Conservation (phyloP, 345 rosid species). For the Sisymbrium altissimum region DNA sequence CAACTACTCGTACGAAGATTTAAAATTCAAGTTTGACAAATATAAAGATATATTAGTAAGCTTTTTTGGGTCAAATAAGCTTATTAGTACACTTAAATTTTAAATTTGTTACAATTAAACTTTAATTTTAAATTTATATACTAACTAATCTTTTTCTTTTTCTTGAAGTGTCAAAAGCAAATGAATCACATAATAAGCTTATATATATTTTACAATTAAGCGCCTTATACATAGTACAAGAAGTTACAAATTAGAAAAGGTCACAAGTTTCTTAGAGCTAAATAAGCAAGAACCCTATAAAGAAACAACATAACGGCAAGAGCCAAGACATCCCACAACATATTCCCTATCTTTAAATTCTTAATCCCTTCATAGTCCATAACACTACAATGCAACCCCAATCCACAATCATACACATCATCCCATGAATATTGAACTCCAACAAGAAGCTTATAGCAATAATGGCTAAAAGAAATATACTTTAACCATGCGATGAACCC, state of each 20-base stretch:
- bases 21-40: no score
- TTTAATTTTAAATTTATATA: no score
- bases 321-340: slow-evolving; percentile 61
- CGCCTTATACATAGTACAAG: not conserved
- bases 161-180: not conserved
- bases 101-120: no score
- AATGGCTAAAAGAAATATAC: slow-evolving; percentile 77
- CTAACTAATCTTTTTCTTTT: not conserved
- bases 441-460: slow-evolving; percentile 80
- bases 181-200: not conserved
- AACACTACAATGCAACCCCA: slow-evolving; percentile 54
- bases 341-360: slow-evolving; percentile 44
- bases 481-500: slow-evolving; percentile 83
- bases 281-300: slow-evolving; percentile 75
- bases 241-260: not conserved
- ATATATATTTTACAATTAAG: slow-evolving; percentile 13
- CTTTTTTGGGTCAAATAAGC: no score
- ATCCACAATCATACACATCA: slow-evolving; percentile 64
- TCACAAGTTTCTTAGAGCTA: slow-evolving; percentile 50
- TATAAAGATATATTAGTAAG: no score
- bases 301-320: slow-evolving; percentile 66
- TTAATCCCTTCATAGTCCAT: slow-evolving; percentile 68
- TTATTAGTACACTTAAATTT: no score
- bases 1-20: no score
- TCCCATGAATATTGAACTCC: slow-evolving; percentile 64